These are phyloP conservation scores for Staphylotrichum longicolle DNA, from an alignment of 495 filamentous ascomycete species.

Conservation along the genomic window DNA sequence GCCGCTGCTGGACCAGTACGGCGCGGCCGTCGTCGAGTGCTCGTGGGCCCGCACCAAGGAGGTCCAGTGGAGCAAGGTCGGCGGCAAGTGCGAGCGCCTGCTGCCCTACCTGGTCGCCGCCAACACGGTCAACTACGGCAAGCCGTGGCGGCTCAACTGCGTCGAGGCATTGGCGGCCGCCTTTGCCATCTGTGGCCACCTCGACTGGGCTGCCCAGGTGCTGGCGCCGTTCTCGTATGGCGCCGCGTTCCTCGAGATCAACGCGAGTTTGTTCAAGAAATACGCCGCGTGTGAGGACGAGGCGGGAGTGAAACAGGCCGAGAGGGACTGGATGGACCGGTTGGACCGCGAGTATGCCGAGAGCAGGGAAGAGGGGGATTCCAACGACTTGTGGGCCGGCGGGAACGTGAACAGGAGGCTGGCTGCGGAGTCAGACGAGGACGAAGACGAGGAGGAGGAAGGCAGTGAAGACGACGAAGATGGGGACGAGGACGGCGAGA, in stretches of 20 bases:
- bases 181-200: constrained; percentile 87
- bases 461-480: constrained; percentile 41
- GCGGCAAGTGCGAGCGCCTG: constrained; percentile 90
- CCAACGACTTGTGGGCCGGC: constrained; percentile 72
- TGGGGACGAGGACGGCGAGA: constrained; percentile 36
- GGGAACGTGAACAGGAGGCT: constrained; percentile 77
- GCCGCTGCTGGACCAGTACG: constrained; percentile 77
- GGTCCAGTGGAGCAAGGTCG: constrained; percentile 86
- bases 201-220: constrained; percentile 83
- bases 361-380: constrained; percentile 63
- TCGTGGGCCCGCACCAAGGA: constrained; percentile 92
- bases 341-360: constrained; percentile 87
- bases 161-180: constrained; percentile 90
- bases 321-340: constrained; percentile 82
- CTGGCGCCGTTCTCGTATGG: constrained; percentile 86
- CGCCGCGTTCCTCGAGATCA: constrained; percentile 82
- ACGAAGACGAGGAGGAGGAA: constrained; percentile 43
- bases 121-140: constrained; percentile 95
- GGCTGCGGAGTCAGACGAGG: constrained; percentile 54
- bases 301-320: constrained; percentile 80
- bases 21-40: constrained; percentile 94
- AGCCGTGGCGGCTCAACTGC: constrained; percentile 91
- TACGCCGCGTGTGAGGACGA: constrained; percentile 83
- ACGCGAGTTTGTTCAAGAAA: constrained; percentile 72
- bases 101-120: constrained; percentile 95